A percentile compares a stretch with the other conserved stretches of the same genome.
These are phyloP conservation scores for Blakeslea trispora DNA, from an alignment of 371 early-diverging fungal genomes.

Conservation along the genomic window DNA sequence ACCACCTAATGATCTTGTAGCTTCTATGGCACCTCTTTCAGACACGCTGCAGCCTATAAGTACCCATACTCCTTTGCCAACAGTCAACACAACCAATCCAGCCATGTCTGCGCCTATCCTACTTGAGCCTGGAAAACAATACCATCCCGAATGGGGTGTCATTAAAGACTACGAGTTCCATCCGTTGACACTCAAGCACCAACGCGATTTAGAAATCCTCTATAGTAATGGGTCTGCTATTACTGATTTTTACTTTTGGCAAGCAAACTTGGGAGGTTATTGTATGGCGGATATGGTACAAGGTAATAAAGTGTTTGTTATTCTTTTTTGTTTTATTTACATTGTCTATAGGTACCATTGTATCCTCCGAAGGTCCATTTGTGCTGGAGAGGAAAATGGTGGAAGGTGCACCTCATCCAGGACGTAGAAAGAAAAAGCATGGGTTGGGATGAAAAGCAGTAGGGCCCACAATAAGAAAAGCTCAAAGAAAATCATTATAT, in stretches of 20 bases:
- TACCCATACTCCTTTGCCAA: not conserved
- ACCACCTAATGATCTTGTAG: not conserved
- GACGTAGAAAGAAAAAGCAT: slow-evolving; percentile 42
- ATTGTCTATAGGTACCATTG: slow-evolving; percentile 27
- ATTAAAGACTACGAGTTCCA: slow-evolving; percentile 49
- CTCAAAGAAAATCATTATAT: not conserved
- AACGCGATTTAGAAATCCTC: slow-evolving; percentile 44
- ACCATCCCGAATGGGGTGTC: slow-evolving; percentile 51
- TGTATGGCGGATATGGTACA: slow-evolving; percentile 53
- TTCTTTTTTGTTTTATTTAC: not conserved
- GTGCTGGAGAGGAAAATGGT: slow-evolving; percentile 41
- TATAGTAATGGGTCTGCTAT: slow-evolving; percentile 31
- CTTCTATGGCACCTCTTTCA: not conserved
- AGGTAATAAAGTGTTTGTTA: slow-evolving; percentile 23
- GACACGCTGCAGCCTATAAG: not conserved
- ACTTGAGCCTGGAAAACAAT: slow-evolving; percentile 33
- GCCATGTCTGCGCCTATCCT: slow-evolving; percentile 14
- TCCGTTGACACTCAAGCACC: slow-evolving; percentile 48
- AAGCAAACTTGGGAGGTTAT: slow-evolving; percentile 53
- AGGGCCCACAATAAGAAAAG: not conserved
- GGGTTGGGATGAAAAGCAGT: slow-evolving; percentile 13
- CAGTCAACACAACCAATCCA: slow-evolving; percentile 23
- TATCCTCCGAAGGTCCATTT: slow-evolving; percentile 41
- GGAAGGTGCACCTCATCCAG: slow-evolving; percentile 49
- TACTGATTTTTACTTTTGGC: slow-evolving; percentile 53